Base-by-base conservation (phyloP, 352 stramenopile species). In the Phytophthora pinifolia region DNA sequence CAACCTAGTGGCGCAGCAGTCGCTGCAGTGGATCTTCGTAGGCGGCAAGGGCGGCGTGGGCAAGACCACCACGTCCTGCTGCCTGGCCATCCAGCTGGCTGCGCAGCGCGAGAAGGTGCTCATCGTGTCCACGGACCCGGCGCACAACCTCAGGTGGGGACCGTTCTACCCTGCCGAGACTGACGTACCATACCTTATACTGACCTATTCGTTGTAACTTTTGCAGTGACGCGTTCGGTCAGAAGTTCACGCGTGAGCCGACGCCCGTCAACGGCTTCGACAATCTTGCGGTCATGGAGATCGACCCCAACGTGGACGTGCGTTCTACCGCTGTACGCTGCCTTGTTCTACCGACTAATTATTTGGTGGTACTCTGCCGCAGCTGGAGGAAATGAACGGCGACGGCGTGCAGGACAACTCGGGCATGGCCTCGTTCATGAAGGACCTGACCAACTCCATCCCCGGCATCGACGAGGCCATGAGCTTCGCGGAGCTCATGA, bases 391-490 rank as follows among this genome's bases (percentile, higher is more conserved):
- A 45, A 83, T 92, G 72, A 87, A 84, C 32, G 68, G 68, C 9
- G 84, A 94, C 41, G 84, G 84, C 29, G 80, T 92, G 52, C 80
- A 86, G 46, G 84, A 92, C 57, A 92, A 89, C 59, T 90, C 87
- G 44, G 86, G 89, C 50, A 94, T 98, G 67, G 81, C 83, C 51
- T 96, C 89, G 42, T 96, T 99, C 67, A 96, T 99, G 84, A 96
- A 96, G 48, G 94, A 99, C 72, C 79, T 99, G 42, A 98, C 92
- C 29, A 98, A 97, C 68, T 98, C 89, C 51, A 98, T 99, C 73
- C 97, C 97, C 1, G 97, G 97, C 45, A 99, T 99, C 71, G 97
- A 99, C 70, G 97, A 99, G 55, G 96, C 96, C 67, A 99, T 99
- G 96, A 97, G 83, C 57, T 99, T 99, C 77, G 96, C 92, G 10